Percentiles rank a stretch among this genome's conserved stretches.
These are phyloP conservation scores for Silene uniflora DNA, from an alignment of 148 eudicot species.

Conservation along the genomic window DNA sequence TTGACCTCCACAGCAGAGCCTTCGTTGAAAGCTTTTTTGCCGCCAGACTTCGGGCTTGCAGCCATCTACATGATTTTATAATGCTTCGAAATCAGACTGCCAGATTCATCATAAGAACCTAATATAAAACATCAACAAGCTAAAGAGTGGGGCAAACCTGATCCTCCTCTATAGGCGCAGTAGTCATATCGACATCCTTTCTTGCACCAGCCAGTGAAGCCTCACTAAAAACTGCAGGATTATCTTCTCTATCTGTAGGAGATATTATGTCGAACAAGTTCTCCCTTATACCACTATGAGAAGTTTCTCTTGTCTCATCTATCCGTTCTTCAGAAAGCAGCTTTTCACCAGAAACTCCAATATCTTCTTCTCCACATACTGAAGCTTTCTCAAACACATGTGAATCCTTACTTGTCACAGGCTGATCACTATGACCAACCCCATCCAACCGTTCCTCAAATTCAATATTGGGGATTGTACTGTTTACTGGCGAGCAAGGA, in stretches of 20 bases:
- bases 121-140: background rate
- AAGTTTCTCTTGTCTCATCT: slow-evolving; percentile 20
- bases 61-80: slow-evolving; percentile 14
- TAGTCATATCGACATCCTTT: slow-evolving; percentile 15
- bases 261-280: slow-evolving; percentile 7
- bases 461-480: slow-evolving; percentile 20
- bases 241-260: slow-evolving; percentile 20
- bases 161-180: slow-evolving; percentile 20
- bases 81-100: slow-evolving; percentile 5
- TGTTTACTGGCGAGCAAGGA: slow-evolving; percentile 14
- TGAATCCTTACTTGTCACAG: background rate
- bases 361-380: slow-evolving; percentile 3
- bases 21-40: background rate
- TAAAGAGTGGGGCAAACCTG: slow-evolving; percentile 20
- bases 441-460: background rate
- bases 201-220: slow-evolving; percentile 16
- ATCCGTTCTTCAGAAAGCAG: background rate
- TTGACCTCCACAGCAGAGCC: background rate
- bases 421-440: slow-evolving; percentile 6
- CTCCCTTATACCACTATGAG: slow-evolving; percentile 13
- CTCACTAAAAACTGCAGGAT: slow-evolving; percentile 19
- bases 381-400: slow-evolving; percentile 14
- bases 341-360: slow-evolving; percentile 9
- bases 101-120: background rate
- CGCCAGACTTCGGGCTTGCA: background rate